Conservation (phyloP, 768 basidiomycete genomes). For the Podaxis pistillaris region DNA sequence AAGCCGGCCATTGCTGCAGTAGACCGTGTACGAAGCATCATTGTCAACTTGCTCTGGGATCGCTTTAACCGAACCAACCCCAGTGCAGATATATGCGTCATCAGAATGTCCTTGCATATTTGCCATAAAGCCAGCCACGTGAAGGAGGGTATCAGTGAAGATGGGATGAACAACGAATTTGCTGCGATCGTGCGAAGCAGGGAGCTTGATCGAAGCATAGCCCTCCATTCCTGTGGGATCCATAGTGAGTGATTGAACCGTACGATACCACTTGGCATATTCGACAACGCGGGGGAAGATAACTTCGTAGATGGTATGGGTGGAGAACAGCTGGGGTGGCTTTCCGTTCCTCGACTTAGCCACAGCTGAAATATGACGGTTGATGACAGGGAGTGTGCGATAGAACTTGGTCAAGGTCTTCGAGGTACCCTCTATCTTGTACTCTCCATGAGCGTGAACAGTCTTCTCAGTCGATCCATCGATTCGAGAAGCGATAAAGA, state of each 20-base stretch:
- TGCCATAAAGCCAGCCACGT: conserved; percentile 67
- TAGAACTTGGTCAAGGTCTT: conserved; percentile 37
- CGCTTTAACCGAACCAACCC: conserved; percentile 47
- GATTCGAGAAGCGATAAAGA: conserved; percentile 43
- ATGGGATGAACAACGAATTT: conserved; percentile 48
- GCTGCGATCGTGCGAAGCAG: conserved; percentile 27
- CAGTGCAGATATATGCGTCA: conserved; percentile 64
- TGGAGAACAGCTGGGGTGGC: conserved; percentile 47
- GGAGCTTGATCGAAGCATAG: conserved; percentile 47
- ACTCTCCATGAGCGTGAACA: conserved; percentile 46
- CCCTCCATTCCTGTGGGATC: conserved; percentile 47
- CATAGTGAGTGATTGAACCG: conserved; percentile 54
- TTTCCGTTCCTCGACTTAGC: conserved; percentile 22
- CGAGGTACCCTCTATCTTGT: conserved; percentile 32
- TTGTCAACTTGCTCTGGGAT: conserved; percentile 42
- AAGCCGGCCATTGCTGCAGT: conserved; percentile 45
- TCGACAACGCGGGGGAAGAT: conserved; percentile 70
- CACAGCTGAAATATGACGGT: conserved; percentile 32
- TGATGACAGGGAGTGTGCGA: conserved; percentile 31
- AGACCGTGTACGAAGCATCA: conserved; percentile 44
- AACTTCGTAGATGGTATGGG: conserved; percentile 58
- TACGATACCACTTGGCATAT: conserved; percentile 57
- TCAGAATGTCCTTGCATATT: conserved; percentile 51
- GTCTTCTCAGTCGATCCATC: conserved; percentile 29
- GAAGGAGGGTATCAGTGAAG: conserved; percentile 67